phyloP scores from a whole-genome alignment of 2,329 filamentous ascomycete genomes.

The Diplodia mutila region DNA sequence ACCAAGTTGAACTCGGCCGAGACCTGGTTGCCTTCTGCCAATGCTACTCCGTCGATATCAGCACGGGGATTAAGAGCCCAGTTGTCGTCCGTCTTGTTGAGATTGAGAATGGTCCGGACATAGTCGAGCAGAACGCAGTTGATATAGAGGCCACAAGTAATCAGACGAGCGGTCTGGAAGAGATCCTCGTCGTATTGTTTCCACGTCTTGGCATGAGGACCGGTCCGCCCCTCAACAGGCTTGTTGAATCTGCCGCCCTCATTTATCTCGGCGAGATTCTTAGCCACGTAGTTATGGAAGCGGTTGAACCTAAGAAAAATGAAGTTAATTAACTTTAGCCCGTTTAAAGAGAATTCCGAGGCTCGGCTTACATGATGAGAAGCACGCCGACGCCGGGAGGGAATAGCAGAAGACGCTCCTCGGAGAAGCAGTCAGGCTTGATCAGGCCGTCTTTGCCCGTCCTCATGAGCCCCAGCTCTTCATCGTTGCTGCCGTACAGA shows the following conservation, averaged over 20 bases:
- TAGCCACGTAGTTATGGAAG: conserved; percentile 86
- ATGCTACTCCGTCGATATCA: conserved; percentile 67
- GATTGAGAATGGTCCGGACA: conserved; percentile 57
- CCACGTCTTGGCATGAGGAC: conserved; percentile 34
- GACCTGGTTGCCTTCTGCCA: conserved; percentile 79
- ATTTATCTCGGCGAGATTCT: conserved; percentile 82
- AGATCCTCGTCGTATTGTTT: conserved; percentile 51
- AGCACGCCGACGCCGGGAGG: conserved; percentile 70
- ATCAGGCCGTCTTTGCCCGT: conserved; percentile 69
- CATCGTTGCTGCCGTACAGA: conserved; percentile 71
- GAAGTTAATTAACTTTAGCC: no score
- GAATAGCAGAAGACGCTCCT: conserved; percentile 66
- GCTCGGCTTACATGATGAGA: conserved; percentile 68
- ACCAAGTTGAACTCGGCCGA: conserved; percentile 88
- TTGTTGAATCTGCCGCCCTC: conserved; percentile 77
- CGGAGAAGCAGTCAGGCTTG: conserved; percentile 72
- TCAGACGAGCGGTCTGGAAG: conserved; percentile 56
- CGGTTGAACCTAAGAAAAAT: no score
- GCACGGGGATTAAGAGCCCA: conserved; percentile 81
- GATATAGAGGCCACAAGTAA: conserved; percentile 58
- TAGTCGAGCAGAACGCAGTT: conserved; percentile 60
- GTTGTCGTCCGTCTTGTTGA: conserved; percentile 72
- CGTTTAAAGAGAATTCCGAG: no score
- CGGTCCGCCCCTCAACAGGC: conserved; percentile 46
- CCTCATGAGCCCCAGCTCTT: conserved; percentile 67